A percentile compares a stretch with the other conserved stretches of the same genome.
Evolutionary conservation across 1,284 basidiomycete genomes (phyloP).

Genomic region (Rhodotorula sp.): DNA sequence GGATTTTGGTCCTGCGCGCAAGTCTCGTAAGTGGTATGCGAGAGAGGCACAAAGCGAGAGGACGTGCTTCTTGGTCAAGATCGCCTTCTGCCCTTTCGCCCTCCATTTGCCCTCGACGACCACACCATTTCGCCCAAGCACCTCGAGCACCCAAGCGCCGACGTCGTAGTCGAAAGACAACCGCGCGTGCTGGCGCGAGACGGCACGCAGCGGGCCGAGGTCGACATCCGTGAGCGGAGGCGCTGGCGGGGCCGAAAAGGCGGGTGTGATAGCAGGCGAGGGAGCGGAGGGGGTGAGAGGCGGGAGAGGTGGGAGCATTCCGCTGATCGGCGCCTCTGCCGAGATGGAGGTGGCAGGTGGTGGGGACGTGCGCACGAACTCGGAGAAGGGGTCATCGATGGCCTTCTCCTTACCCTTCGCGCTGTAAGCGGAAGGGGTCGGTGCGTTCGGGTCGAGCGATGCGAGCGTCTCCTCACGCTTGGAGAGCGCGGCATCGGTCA

Average conservation of each 20-base stretch:
- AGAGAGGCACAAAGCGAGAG: background rate
- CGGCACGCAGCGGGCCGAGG: slow-evolving; percentile 93
- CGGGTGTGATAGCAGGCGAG: background rate
- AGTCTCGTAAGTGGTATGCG: background rate
- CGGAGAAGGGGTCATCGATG: slow-evolving; percentile 22
- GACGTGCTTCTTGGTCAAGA: slow-evolving; percentile 74
- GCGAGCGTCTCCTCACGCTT: slow-evolving; percentile 11
- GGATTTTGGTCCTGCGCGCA: slow-evolving; percentile 81
- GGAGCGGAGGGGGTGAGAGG: background rate
- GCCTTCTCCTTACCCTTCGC: slow-evolving; percentile 27
- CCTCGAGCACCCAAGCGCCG: slow-evolving; percentile 73
- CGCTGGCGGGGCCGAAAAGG: background rate
- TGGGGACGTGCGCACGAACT: slow-evolving; percentile 19
- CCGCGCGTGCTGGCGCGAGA: slow-evolving; percentile 91
- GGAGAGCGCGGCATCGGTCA: slow-evolving; percentile 9
- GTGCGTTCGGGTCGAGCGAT: background rate
- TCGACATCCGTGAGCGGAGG: slow-evolving; percentile 70
- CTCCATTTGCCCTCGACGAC: slow-evolving; percentile 98
- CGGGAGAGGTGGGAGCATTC: background rate
- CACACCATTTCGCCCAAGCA: slow-evolving; percentile 92
- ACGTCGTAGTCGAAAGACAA: slow-evolving; percentile 78
- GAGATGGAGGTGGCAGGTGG: background rate
- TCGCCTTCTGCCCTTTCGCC: slow-evolving; percentile 79
- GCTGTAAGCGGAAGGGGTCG: background rate
- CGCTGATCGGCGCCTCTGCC: background rate